Base-by-base conservation (phyloP, 768 basidiomycete species). In the Grammothele lineata region DNA sequence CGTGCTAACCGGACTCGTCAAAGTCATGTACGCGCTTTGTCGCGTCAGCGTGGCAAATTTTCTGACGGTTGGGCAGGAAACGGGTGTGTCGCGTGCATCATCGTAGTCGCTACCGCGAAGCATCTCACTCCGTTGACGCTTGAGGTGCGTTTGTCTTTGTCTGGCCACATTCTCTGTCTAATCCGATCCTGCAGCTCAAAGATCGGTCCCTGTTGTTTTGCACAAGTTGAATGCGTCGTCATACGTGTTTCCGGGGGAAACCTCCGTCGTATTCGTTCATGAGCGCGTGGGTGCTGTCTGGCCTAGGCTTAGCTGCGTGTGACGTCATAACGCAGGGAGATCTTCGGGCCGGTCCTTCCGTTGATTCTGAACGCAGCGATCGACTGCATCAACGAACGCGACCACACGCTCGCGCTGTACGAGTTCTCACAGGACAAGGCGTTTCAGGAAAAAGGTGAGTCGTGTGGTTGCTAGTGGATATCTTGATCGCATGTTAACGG, bases 291-390 rank as follows among this genome's bases (percentile, higher is more conserved):
- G n/a, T n/a, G 37, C 34, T 0, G 14, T 30, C 14, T 30, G n/a
- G n/a, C n/a, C n/a, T n/a, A n/a, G n/a, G n/a, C n/a, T n/a, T n/a
- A n/a, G n/a, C n/a, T n/a, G n/a, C n/a, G n/a, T n/a, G n/a, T n/a
- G n/a, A n/a, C n/a, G n/a, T n/a, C n/a, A n/a, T n/a, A n/a, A n/a
- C n/a, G n/a, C 52, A 90, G 88, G 48, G 92, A 94, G 58, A 72
- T 92, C 33, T 93, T 94, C 55, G 92, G 90, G 0, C 90, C 92
- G 5, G 52, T 94, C 11, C 67, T 94, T 23, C 83, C 87, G 3
- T 71, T 94, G 34, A 67, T 93, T 45, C 40, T 87, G 5, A 86
- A 91, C 34, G 81, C 78, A 27, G 91, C 83, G 2, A 80, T 92
- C 48, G 73, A 76, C 7, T 81, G 79, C 48, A 74, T 92, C 46